Evolutionary conservation across 2,329 filamentous ascomycete species (phyloP), one percentile per base, ranked within the genome.

Genomic region (Hypoxylon sp.): DNA sequence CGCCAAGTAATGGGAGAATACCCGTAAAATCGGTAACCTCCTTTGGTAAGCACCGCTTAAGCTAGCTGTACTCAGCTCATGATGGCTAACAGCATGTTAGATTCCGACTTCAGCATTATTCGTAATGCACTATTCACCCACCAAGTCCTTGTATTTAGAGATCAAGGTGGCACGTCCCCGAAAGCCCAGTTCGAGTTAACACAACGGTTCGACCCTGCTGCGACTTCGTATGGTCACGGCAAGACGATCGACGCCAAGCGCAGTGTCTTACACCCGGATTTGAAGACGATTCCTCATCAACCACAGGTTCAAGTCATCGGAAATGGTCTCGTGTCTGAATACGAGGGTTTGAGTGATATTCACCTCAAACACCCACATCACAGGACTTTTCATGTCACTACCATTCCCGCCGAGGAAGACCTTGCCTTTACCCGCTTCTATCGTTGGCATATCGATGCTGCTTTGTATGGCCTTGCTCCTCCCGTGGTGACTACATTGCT

Each of bases 241-340:
- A 92, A 91, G 80, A 92, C 91, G 0, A 83, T 93, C 53, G 91
- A 93, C 73, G 82, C 82, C 27, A 85, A 86, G 77, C 86, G 85
- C 55, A 87, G 84, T 61, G 89, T 95, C 74, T 85, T 95, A 17
- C 91, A 94, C 76, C 92, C 92, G 0, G 92, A 95, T 73, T 84
- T 95, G 17, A 94, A 94, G 82, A 94, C 92, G 0, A 88, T 95
- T 46, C 92, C 92, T 0, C 90, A 93, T 73, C 92, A 95, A 77
- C 91, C 92, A 0, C 91, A 95, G 77, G 90, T 93, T 1, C 92
- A 95, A 75, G 89, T 94, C 61, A 94, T 95, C 68, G 92, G 92
- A 44, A 93, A 95, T 75, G 92, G 92, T 4, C 85, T 87, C 51
- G 85, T 95, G 1, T 78, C 85, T 0, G 85, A 87, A 33, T 94